A percentile compares a stretch with the other conserved stretches of the same genome.
These are phyloP conservation scores for Dentipellis sp. DNA, from an alignment of 768 basidiomycete species.

Conservation along the genomic window DNA sequence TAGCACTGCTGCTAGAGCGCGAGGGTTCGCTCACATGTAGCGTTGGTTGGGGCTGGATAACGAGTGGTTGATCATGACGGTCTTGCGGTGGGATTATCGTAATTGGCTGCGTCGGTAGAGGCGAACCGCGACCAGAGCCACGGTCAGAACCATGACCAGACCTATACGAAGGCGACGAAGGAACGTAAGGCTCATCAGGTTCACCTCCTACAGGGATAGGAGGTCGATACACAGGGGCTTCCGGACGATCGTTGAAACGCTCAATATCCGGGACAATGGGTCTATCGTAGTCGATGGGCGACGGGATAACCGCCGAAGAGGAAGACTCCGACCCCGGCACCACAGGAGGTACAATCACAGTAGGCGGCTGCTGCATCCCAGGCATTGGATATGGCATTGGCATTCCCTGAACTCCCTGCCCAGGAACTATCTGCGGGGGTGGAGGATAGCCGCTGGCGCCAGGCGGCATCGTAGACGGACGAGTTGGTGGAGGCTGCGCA, in stretches of 20 bases:
- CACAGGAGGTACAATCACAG: too few relatives aligned
- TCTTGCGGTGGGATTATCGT: background rate
- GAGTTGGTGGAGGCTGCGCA: background rate
- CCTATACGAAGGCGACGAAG: constrained; percentile 2
- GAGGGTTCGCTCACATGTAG: background rate
- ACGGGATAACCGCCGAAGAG: constrained; percentile 7
- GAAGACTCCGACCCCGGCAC: too few relatives aligned
- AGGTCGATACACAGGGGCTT: constrained; percentile 5
- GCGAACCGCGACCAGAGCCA: too few relatives aligned
- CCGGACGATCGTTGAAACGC: background rate
- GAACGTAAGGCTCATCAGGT: background rate
- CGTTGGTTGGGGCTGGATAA: background rate
- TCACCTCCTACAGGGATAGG: constrained; percentile 2
- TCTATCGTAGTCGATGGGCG: background rate
- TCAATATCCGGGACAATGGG: background rate
- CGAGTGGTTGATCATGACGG: background rate
- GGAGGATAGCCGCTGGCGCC: background rate
- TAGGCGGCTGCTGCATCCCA: too few relatives aligned
- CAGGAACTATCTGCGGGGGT: background rate
- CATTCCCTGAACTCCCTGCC: too few relatives aligned
- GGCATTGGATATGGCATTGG: too few relatives aligned
- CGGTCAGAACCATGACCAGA: background rate
- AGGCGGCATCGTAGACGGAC: background rate
- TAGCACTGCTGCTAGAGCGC: too few relatives aligned
- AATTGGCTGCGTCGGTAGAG: background rate